Base-by-base conservation (phyloP, 805 yeast species). In the Candida anglica region DNA sequence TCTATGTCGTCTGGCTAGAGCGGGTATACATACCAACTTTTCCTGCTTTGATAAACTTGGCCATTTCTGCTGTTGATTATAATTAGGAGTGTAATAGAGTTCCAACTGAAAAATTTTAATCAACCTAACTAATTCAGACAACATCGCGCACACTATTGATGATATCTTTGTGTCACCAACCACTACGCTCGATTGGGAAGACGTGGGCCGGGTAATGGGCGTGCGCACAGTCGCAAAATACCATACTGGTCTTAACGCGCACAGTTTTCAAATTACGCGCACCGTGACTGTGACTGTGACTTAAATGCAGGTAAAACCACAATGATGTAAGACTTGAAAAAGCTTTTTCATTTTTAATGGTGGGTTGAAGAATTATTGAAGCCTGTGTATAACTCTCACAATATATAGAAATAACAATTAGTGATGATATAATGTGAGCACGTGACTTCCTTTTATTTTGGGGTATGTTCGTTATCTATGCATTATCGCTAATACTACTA, bases 21-120 rank as follows among this genome's bases (percentile, higher is more conserved):
- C n/a, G n/a, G n/a, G n/a, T 24, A 37, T 75, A 81, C 93, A 70
- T 81, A 83, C 91, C 97, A 83, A 91, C 98, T 85, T 85, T 88
- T 81, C 97, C 97, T 72, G 98, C 86, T 80, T 91, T 93, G 77
- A 93, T 82, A 84, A 93, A 91, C 77, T 93, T 93, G 78, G 96
- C 96, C 96, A 88, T 89, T 75, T 66, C 69, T 53, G 52, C 53
- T 55, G 55, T 46, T 49, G 58, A 47, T 40, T 34, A 41, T 37
- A 39, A 42, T 43, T 33, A 39, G 38, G 40, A 40, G 36, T 36
- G n/a, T n/a, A n/a, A n/a, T n/a, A n/a, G 23, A 21, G 9, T 21
- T 11, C 11, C 10, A 21, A 11, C 39, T 49, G 56, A 48, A 53
- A 49, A 48, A 36, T 51, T 48, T 41, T 41, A 41, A 21, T n/a